Evolutionary conservation across 345 rosid species (phyloP).

Genomic region (Citrus inodora): DNA sequence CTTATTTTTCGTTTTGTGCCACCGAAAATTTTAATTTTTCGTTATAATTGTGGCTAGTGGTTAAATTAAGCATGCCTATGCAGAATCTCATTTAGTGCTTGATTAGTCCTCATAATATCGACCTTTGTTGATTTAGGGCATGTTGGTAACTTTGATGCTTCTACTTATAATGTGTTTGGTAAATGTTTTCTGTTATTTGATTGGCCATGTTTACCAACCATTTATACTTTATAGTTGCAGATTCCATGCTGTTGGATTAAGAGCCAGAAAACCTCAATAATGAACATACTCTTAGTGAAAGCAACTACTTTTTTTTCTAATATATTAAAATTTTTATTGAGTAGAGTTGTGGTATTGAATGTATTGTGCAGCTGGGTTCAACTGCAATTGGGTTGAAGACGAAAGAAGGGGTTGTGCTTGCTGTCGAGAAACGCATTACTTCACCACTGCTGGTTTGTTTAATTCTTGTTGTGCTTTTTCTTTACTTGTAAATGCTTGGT

Average conservation of each 20-base stretch:
- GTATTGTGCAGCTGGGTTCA: constrained; percentile 72
- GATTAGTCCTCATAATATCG: neutral
- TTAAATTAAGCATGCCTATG: neutral
- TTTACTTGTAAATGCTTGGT: neutral
- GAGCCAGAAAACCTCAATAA: neutral
- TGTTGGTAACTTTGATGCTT: too few relatives aligned
- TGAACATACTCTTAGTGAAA: neutral
- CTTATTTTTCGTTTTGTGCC: neutral
- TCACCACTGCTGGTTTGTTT: constrained; percentile 73
- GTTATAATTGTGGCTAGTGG: neutral
- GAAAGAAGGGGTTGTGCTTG: constrained; percentile 94
- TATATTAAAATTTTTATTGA: neutral
- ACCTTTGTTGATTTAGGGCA: neutral
- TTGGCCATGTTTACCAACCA: neutral
- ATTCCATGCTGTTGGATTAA: neutral
- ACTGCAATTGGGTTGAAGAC: constrained; percentile 96
- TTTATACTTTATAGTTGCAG: neutral
- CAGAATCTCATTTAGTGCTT: neutral
- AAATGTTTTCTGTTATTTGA: too few relatives aligned
- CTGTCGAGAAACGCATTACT: constrained; percentile 96
- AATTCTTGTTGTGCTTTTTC: neutral
- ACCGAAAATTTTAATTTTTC: neutral
- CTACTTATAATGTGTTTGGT: too few relatives aligned
- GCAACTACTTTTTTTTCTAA: neutral
- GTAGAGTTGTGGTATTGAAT: constrained; percentile 8